A percentile compares a stretch with the other conserved stretches of the same genome.
These are phyloP conservation scores for Neurospora sp. DNA, from an alignment of 495 filamentous ascomycete species.

Conservation along the genomic window DNA sequence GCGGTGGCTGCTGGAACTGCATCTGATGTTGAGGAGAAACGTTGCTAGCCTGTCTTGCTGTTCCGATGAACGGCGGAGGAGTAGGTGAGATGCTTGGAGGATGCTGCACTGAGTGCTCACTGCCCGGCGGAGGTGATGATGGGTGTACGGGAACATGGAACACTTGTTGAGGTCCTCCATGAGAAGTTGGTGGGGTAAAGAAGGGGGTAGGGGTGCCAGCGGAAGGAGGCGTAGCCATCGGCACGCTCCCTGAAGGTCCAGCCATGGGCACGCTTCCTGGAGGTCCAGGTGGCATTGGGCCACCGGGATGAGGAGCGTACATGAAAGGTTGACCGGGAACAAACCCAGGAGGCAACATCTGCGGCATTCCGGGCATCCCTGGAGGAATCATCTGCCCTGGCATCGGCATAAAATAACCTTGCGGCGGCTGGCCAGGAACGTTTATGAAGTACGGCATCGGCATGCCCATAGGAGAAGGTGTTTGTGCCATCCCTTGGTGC, in stretches of 20 bases:
- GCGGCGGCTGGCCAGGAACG: conserved; percentile 9
- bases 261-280: neutral
- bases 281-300: neutral
- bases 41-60: neutral
- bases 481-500: neutral
- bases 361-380: conserved; percentile 1
- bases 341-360: neutral
- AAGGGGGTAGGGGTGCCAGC: neutral
- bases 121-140: neutral
- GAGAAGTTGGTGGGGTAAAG: neutral
- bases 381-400: neutral
- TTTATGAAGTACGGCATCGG: conserved; percentile 30
- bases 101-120: neutral
- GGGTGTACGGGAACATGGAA: neutral
- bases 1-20: neutral
- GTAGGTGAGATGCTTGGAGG: neutral
- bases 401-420: neutral
- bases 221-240: neutral
- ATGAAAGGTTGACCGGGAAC: conserved; percentile 2
- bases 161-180: neutral
- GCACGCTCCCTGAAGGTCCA: neutral
- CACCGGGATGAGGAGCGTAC: neutral
- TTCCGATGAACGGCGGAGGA: neutral
- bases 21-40: neutral
- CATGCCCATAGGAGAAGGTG: conserved; percentile 24